These are phyloP conservation scores for Leptomonas pyrrhocoris DNA, from an alignment of 208 protist species.

Conservation along the genomic window DNA sequence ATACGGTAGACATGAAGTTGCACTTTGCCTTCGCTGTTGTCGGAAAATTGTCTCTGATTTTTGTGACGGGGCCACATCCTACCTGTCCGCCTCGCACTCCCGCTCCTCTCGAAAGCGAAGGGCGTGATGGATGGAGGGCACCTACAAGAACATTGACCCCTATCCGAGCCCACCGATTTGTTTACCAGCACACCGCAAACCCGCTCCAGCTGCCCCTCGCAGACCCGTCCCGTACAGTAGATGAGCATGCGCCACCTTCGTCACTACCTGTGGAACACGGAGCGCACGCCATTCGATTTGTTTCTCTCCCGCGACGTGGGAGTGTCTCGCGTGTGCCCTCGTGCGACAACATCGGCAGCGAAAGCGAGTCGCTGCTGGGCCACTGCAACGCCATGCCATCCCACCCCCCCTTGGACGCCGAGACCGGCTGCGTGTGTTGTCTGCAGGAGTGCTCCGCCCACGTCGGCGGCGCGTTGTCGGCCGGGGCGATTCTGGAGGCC, in stretches of 20 bases:
- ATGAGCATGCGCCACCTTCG: too few relatives aligned
- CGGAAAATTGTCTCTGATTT: neutral
- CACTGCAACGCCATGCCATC: neutral
- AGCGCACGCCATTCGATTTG: neutral
- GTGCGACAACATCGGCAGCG: neutral
- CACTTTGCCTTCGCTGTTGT: neutral
- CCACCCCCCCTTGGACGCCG: neutral
- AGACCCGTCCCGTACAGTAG: neutral
- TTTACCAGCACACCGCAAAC: slow-evolving; percentile 2
- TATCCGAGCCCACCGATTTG: neutral
- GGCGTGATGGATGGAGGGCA: neutral
- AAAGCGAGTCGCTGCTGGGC: neutral
- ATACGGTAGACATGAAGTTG: neutral
- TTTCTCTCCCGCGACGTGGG: neutral
- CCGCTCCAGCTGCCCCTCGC: neutral
- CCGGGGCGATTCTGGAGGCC: neutral
- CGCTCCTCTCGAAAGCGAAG: neutral
- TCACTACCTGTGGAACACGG: too few relatives aligned
- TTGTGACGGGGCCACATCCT: neutral
- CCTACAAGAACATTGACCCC: neutral
- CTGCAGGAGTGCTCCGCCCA: slow-evolving; percentile 6
- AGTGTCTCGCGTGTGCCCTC: neutral
- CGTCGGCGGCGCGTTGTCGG: neutral
- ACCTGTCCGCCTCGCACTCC: neutral
- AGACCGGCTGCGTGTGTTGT: slow-evolving; percentile 5